Percentiles rank a stretch among this genome's conserved stretches.
Evolutionary conservation across 192 early-diverging fungal genomes (phyloP).

Genomic region (Backusella luteola): DNA sequence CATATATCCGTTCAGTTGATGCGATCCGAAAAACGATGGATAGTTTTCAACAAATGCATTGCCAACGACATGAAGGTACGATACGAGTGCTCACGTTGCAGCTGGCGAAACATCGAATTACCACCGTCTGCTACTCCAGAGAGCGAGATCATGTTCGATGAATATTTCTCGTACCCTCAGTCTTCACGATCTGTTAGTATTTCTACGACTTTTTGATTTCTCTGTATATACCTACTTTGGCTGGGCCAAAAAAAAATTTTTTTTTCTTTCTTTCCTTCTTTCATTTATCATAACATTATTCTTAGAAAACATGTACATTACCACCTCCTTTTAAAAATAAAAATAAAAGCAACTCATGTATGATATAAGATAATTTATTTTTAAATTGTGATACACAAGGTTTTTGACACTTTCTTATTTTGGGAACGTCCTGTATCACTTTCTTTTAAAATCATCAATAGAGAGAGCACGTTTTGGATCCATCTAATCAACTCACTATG

Average conservation of each 20-base stretch:
- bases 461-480: too few species aligned
- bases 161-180: not conserved
- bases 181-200: not conserved
- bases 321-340: not conserved
- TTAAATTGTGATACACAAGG: not conserved
- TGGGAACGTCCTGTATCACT: not conserved
- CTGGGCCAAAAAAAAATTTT: not conserved
- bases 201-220: not conserved
- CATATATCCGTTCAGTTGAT: not conserved
- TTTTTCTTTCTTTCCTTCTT: not conserved
- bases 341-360: not conserved
- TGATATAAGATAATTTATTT: not conserved
- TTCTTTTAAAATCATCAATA: not conserved
- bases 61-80: not conserved
- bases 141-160: not conserved
- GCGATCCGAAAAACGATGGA: not conserved
- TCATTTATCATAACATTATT: not conserved
- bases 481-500: too few species aligned
- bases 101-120: not conserved
- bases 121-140: not conserved
- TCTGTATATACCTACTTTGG: not conserved
- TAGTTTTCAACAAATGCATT: not conserved
- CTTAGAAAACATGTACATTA: not conserved
- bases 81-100: not conserved
- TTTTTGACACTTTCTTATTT: not conserved